phyloP scores from a whole-genome alignment of 257 asterid species.

The Prunella vulgaris region DNA sequence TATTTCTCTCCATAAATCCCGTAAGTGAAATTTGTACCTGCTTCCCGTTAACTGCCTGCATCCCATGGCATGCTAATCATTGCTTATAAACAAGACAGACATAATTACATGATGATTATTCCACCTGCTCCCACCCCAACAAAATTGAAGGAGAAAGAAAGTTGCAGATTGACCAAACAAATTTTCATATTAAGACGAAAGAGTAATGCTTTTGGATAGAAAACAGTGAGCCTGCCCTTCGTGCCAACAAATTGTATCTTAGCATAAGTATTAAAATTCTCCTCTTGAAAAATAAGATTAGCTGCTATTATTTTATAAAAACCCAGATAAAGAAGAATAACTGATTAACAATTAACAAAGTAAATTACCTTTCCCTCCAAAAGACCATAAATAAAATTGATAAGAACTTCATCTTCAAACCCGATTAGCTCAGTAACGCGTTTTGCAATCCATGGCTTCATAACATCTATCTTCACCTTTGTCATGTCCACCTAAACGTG shows the following conservation, averaged over 20 bases:
- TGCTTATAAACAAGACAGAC: conserved; percentile 1
- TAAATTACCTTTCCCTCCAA: conserved; percentile 82
- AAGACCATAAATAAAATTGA: conserved; percentile 84
- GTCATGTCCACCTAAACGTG: conserved; percentile 79
- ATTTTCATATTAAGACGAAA: conserved; percentile 1
- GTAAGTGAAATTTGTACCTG: conserved; percentile 86
- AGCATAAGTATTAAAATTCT: background rate
- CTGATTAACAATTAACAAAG: background rate
- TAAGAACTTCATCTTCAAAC: conserved; percentile 97
- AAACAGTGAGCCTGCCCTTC: background rate
- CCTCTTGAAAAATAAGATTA: background rate
- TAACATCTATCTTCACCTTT: conserved; percentile 85
- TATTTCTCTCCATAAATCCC: conserved; percentile 99
- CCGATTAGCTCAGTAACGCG: conserved; percentile 97
- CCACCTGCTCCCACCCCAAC: background rate
- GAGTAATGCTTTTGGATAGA: background rate
- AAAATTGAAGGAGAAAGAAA: background rate
- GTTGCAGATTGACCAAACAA: background rate
- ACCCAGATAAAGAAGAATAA: background rate
- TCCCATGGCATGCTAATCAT: conserved; percentile 15
- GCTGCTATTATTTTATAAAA: background rate
- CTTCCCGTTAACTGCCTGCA: conserved; percentile 93
- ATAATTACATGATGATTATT: background rate
- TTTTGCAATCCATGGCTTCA: conserved; percentile 97
- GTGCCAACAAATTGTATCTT: background rate